Percentiles rank a stretch among this genome's conserved stretches.
Conservation (phyloP, 371 early-diverging fungal genomes). For the Mortierella sp. region DNA sequence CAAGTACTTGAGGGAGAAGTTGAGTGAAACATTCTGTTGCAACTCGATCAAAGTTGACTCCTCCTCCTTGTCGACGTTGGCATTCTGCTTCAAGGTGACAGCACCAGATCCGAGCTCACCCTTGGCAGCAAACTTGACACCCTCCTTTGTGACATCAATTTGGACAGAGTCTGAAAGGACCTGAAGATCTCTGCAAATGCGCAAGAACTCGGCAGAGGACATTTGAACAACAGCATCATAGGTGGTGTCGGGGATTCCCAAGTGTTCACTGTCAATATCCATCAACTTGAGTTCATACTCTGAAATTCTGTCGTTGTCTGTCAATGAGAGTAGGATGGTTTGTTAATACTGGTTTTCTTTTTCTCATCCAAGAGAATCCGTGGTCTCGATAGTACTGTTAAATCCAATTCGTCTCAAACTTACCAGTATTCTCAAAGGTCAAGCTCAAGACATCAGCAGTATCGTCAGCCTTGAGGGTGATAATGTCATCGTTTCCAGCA, state of each 20-base stretch:
- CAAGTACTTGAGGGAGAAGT: slow-evolving; percentile 95
- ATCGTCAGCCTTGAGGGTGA: slow-evolving; percentile 93
- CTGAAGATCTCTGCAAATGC: slow-evolving; percentile 91
- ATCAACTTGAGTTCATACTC: slow-evolving; percentile 97
- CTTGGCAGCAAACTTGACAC: slow-evolving; percentile 88
- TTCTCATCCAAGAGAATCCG: neutral
- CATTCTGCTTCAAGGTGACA: slow-evolving; percentile 85
- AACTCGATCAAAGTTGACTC: slow-evolving; percentile 83
- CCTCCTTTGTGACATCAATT: slow-evolving; percentile 94
- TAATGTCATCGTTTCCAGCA: slow-evolving; percentile 92
- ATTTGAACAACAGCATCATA: slow-evolving; percentile 93
- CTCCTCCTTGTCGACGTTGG: slow-evolving; percentile 85
- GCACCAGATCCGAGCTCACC: slow-evolving; percentile 94
- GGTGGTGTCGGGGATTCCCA: slow-evolving; percentile 95
- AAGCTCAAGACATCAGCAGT: slow-evolving; percentile 86
- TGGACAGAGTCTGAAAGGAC: slow-evolving; percentile 90
- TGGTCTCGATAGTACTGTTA: too few species aligned
- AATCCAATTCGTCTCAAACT: neutral
- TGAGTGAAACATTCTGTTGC: slow-evolving; percentile 82
- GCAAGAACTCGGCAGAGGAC: slow-evolving; percentile 92
- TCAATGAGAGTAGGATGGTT: neutral
- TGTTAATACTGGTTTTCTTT: neutral
- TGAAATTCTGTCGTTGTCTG: slow-evolving; percentile 87
- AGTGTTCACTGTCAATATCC: slow-evolving; percentile 96
- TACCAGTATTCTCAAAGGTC: slow-evolving; percentile 87